Evolutionary conservation across 306 rosid species (phyloP), one percentile per base, ranked within the genome.

Genomic region (Fragaria iinumae): DNA sequence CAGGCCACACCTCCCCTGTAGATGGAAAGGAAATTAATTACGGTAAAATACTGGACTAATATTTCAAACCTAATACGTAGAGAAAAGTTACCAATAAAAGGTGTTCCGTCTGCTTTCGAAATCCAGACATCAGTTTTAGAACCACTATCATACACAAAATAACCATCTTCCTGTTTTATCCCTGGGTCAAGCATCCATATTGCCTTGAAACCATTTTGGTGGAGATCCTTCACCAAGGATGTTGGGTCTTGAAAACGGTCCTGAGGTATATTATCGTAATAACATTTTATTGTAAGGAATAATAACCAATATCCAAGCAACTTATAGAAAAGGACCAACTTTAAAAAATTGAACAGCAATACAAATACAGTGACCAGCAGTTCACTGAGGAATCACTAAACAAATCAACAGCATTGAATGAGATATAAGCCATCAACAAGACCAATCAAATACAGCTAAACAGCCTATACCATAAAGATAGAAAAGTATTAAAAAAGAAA

Each of bases 161-260:
- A 93, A 77, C 94, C 91, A 60, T 89, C 89, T 79, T 93, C 98
- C 59, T 64, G 76, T 80, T 93, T 93, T 81, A 93, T 91, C 79
- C 98, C 96, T 39, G 98, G 97, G 78, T 91, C 97, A 66, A 93
- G 97, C 96, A 91, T 93, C 97, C 97, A 93, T 83, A 91, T 84
- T 74, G 93, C 98, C 82, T 90, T 93, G 82, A 90, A 90, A 83
- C 98, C 97, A 79, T 78, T 82, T 72, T 83, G 53, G 77, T 84
- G 92, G 63, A 94, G 97, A 76, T 77, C 87, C 67, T 80, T 76
- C 41, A 68, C 93, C 70, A 90, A 84, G 69, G 96, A 85, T 74
- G 86, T 87, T 11, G 98, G 93, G 84, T 90, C 91, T 65, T 74
- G 83, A 78, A 93, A 91, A 63, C 82, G 89, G 76, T 89, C 89